phyloP scores from a whole-genome alignment of 805 yeast species.

The Lachancea nothofagi region DNA sequence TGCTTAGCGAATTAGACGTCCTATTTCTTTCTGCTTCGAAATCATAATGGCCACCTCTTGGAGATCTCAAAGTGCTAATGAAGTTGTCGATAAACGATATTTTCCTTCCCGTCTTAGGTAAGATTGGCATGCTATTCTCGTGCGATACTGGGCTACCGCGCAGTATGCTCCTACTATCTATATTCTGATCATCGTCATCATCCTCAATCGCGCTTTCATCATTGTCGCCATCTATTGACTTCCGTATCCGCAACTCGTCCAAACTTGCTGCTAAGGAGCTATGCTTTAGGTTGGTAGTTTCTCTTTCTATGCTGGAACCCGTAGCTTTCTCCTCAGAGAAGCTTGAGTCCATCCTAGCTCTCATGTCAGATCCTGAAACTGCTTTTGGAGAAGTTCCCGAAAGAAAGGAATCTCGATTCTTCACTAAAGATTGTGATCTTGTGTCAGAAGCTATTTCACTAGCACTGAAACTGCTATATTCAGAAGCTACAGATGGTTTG shows the following conservation, averaged over 20 bases:
- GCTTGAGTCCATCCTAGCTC: neutral
- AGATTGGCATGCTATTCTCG: slow-evolving; percentile 18
- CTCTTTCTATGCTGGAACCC: neutral
- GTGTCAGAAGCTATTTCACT: slow-evolving; percentile 16
- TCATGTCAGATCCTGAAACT: neutral
- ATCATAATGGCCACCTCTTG: slow-evolving; percentile 17
- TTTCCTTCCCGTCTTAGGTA: slow-evolving; percentile 19
- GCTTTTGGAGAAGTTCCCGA: neutral
- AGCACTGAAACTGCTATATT: slow-evolving; percentile 18
- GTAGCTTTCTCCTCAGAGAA: neutral
- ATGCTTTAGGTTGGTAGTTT: neutral
- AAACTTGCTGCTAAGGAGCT: slow-evolving; percentile 1
- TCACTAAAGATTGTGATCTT: neutral
- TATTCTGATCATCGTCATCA: slow-evolving; percentile 10
- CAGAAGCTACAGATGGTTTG: slow-evolving; percentile 14
- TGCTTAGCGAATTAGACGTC: slow-evolving; percentile 4
- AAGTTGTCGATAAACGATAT: slow-evolving; percentile 32
- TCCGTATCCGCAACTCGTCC: slow-evolving; percentile 7
- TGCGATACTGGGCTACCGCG: neutral
- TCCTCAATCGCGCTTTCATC: slow-evolving; percentile 10
- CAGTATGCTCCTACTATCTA: neutral
- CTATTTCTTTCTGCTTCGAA: neutral
- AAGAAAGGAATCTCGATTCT: neutral
- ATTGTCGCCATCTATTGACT: neutral
- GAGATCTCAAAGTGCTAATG: slow-evolving; percentile 24